A percentile compares a stretch with the other conserved stretches of the same genome.
These are phyloP conservation scores for Reutealis trisperma DNA, from an alignment of 345 rosid species.

Conservation along the genomic window DNA sequence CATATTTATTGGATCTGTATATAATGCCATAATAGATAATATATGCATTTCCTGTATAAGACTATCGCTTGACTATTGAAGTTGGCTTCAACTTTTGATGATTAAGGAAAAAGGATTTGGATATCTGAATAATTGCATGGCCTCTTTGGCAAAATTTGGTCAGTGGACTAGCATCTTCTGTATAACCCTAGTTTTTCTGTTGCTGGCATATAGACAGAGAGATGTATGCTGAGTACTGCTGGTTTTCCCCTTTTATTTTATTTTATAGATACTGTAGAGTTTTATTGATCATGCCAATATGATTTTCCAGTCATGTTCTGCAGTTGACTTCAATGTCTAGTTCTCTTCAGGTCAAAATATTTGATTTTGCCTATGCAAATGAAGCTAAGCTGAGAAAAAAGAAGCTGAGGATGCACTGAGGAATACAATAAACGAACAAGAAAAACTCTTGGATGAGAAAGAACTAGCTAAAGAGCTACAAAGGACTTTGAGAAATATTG, in stretches of 20 bases:
- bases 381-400: constrained; percentile 48
- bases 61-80: background rate
- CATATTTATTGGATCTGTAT: background rate
- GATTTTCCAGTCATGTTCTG: background rate
- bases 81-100: constrained; percentile 2
- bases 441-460: constrained; percentile 51
- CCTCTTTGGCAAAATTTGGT: background rate
- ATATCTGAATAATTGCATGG: background rate
- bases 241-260: background rate
- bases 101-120: background rate
- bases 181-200: background rate
- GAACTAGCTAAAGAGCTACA: constrained; percentile 44
- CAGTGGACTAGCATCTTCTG: background rate
- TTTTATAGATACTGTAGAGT: background rate
- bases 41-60: background rate
- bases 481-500: constrained; percentile 53
- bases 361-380: constrained; percentile 41
- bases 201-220: background rate
- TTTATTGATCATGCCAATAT: background rate
- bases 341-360: constrained; percentile 46
- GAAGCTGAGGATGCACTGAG: constrained; percentile 51
- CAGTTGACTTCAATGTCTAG: background rate
- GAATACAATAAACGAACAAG: constrained; percentile 36
- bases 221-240: background rate
- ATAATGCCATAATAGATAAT: background rate